Evolutionary conservation across 2,329 filamentous ascomycete species (phyloP).

Genomic region (Fusarium mexicanum): DNA sequence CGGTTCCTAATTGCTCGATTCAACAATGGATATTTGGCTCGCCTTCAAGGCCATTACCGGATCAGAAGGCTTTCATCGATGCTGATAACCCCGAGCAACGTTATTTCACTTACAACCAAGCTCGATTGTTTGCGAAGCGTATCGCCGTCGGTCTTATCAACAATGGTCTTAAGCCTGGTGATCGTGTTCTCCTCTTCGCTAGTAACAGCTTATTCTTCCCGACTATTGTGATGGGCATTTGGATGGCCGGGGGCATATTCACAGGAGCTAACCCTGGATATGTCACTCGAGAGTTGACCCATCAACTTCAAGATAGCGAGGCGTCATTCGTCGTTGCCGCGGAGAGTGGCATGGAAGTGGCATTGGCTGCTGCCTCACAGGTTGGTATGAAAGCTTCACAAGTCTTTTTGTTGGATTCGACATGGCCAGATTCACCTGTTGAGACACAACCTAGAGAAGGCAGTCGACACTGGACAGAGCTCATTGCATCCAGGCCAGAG

Average conservation of each 20-base stretch:
- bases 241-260: conserved; percentile 83
- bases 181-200: conserved; percentile 78
- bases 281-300: conserved; percentile 75
- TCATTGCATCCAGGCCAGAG: conserved; percentile 62
- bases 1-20: conserved; percentile 60
- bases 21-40: conserved; percentile 67
- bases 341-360: conserved; percentile 67
- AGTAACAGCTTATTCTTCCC: conserved; percentile 80
- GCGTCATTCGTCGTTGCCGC: conserved; percentile 75
- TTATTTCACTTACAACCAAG: conserved; percentile 70
- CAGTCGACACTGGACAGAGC: conserved; percentile 68
- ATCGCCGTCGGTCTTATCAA: conserved; percentile 73
- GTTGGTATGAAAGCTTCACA: conserved; percentile 63
- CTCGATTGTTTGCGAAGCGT: conserved; percentile 76
- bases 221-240: conserved; percentile 73
- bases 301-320: conserved; percentile 77
- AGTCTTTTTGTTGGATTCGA: conserved; percentile 73
- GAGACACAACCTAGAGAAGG: conserved; percentile 22
- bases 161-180: conserved; percentile 71
- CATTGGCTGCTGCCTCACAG: conserved; percentile 70
- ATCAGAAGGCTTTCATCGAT: conserved; percentile 67
- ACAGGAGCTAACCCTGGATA: conserved; percentile 77
- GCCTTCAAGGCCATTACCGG: conserved; percentile 53
- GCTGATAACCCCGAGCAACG: conserved; percentile 73
- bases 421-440: conserved; percentile 55